A percentile compares a stretch with the other conserved stretches of the same genome.
Evolutionary conservation across 768 basidiomycete genomes (phyloP).

Genomic region (Cubamyces sp.): DNA sequence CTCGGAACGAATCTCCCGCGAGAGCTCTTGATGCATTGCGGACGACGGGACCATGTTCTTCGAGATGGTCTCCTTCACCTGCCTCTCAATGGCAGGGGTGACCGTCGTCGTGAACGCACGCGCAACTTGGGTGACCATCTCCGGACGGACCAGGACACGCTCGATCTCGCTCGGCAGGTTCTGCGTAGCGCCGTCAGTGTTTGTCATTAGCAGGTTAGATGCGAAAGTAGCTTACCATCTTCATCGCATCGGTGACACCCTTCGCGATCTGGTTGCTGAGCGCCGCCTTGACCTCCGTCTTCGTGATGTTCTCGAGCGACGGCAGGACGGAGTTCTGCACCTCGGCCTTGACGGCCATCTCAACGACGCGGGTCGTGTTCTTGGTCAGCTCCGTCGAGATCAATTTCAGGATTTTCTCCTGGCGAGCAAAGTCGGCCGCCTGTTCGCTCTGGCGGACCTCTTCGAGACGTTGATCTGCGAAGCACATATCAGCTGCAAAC

Average conservation of each 20-base stretch:
- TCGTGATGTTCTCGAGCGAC: slow-evolving; percentile 80
- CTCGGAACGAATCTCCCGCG: slow-evolving; percentile 75
- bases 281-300: slow-evolving; percentile 76
- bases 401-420: slow-evolving; percentile 88
- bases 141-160: slow-evolving; percentile 73
- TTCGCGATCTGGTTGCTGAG: slow-evolving; percentile 79
- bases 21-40: slow-evolving; percentile 77
- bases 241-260: slow-evolving; percentile 72
- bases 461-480: slow-evolving; percentile 79
- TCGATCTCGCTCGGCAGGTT: slow-evolving; percentile 80
- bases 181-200: slow-evolving; percentile 41
- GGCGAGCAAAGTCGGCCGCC: slow-evolving; percentile 78
- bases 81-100: slow-evolving; percentile 77
- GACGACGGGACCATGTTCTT: slow-evolving; percentile 78
- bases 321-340: slow-evolving; percentile 85
- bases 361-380: slow-evolving; percentile 87
- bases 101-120: slow-evolving; percentile 72
- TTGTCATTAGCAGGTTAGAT: not conserved
- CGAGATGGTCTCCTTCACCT: slow-evolving; percentile 78
- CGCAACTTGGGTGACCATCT: slow-evolving; percentile 77
- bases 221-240: slow-evolving; percentile 53
- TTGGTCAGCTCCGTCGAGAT: slow-evolving; percentile 86
- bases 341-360: slow-evolving; percentile 85
- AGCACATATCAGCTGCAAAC: not conserved
- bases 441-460: slow-evolving; percentile 80